phyloP scores from a whole-genome alignment of 768 basidiomycete species.

The Pleurotus tuber-regium region DNA sequence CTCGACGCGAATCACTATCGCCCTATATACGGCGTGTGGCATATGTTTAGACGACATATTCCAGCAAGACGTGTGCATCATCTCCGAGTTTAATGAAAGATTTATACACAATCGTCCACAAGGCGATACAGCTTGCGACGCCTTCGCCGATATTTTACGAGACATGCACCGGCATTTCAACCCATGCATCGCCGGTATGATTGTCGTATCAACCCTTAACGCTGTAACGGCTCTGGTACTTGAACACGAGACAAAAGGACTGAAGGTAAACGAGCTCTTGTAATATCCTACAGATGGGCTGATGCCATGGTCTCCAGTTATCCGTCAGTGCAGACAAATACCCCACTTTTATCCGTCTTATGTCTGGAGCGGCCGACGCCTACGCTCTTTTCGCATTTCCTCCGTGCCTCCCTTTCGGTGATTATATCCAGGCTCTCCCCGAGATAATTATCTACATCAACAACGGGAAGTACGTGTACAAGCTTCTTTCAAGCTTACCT shows the following conservation, averaged over 20 bases:
- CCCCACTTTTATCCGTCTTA: constrained; percentile 20
- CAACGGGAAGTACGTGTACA: constrained; percentile 34
- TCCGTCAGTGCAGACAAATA: constrained; percentile 14
- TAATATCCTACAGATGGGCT: neutral
- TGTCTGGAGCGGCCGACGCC: constrained; percentile 34
- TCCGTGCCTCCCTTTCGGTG: constrained; percentile 23
- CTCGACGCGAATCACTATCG: constrained; percentile 30
- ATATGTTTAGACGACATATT: constrained; percentile 35
- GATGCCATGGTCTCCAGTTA: constrained; percentile 13
- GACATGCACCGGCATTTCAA: constrained; percentile 26
- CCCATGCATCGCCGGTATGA: constrained; percentile 28
- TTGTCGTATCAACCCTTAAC: constrained; percentile 33
- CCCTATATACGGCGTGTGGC: constrained; percentile 37
- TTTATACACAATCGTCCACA: constrained; percentile 28
- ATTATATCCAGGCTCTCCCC: constrained; percentile 37
- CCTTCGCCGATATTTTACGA: constrained; percentile 29
- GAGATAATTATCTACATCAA: constrained; percentile 31
- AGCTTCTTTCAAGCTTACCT: constrained; percentile 1
- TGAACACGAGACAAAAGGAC: constrained; percentile 26
- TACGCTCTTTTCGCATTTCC: constrained; percentile 36
- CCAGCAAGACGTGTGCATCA: constrained; percentile 18
- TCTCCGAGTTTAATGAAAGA: constrained; percentile 31
- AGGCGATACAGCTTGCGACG: constrained; percentile 27
- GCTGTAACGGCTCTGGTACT: constrained; percentile 30
- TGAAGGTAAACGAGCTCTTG: constrained; percentile 20